Base-by-base conservation (phyloP, 345 rosid genomes). In the Sisymbrium altissimum region DNA sequence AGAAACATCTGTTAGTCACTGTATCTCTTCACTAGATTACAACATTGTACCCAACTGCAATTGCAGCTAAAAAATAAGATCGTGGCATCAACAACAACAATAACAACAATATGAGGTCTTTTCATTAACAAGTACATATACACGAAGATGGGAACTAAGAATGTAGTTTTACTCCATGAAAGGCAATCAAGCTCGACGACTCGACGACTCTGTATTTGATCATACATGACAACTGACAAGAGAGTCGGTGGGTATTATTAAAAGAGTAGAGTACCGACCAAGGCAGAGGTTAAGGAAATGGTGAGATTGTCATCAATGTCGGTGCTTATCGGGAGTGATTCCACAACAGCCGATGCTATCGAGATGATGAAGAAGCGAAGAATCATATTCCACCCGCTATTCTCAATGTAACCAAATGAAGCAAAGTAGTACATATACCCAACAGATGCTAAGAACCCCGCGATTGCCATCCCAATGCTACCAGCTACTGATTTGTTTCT, bases 241-340 rank as follows among this genome's bases (percentile, higher is more conserved):
- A 7, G 19, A 44, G 36, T 32, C 40, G 6, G 59, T 21, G 4
- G 4, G 41, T 48, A 3, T 38, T 23, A 32, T 27, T 50, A 71
- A 68, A 77, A 82, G 33, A 94, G 81, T 71, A 88, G 78, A 79
- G 68, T 73, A 45, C 97, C 98, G 11, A 89, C 36, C 35, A 87
- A 59, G 7, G 89, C 57, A 61, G 89, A 87, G 49, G 97, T 72
- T 46, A 94, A 32, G 35, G 97, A 80, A 41, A 89, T 81, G 3
- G 96, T 94, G 57, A 94, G 97, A 78, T 94, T 94, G 83, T 94
- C 98, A 57, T 94, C 98, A 46, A 94, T 87, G 68, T 56, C 73
- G 4, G 93, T 83, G 76, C 97, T 87, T 36, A 91, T 81, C 13
- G 97, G 97, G 18, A 86, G 89, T 61, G 98, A 94, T 81, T 94